Percentiles rank a stretch among this genome's conserved stretches.
These are phyloP conservation scores for Iodosphaeria phyllophila DNA, from an alignment of 2,329 filamentous ascomycete genomes.

Conservation along the genomic window DNA sequence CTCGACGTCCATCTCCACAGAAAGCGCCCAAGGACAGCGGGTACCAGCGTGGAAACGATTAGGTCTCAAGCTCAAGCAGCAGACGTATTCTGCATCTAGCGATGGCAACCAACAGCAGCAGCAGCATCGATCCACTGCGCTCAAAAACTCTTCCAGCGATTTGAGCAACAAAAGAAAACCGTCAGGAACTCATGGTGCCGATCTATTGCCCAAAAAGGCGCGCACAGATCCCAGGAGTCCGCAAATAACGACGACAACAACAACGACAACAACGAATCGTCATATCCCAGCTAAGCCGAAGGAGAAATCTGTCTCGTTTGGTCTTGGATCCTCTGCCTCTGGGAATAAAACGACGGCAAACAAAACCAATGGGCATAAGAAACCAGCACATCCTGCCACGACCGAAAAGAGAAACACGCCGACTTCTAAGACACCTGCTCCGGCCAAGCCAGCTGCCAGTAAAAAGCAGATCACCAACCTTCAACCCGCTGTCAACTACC, in stretches of 20 bases:
- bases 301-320: conserved; percentile 29
- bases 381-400: conserved; percentile 8
- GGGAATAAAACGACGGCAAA: conserved; percentile 3
- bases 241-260: conserved; percentile 10
- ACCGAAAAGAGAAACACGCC: conserved; percentile 18
- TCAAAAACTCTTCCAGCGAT: conserved; percentile 5
- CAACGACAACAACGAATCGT: too few relatives aligned
- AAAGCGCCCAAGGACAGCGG: conserved; percentile 23
- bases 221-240: conserved; percentile 11
- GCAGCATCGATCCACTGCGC: conserved; percentile 5
- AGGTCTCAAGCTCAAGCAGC: conserved; percentile 44
- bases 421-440: conserved; percentile 9
- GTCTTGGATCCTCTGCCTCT: conserved; percentile 7
- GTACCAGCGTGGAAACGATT: conserved; percentile 43
- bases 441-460: conserved; percentile 8
- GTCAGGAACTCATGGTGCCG: conserved; percentile 12
- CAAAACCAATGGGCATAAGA: too few relatives aligned
- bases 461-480: conserved; percentile 24
- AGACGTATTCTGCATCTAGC: conserved; percentile 17
- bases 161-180: conserved; percentile 12
- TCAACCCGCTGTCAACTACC: conserved; percentile 54
- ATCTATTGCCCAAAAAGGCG: conserved; percentile 13
- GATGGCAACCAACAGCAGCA: conserved; percentile 3
- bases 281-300: too few relatives aligned
- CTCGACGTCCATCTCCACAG: conserved; percentile 16